Base-by-base conservation (phyloP, 2,329 filamentous ascomycete genomes). In the Exophiala mesophila region DNA sequence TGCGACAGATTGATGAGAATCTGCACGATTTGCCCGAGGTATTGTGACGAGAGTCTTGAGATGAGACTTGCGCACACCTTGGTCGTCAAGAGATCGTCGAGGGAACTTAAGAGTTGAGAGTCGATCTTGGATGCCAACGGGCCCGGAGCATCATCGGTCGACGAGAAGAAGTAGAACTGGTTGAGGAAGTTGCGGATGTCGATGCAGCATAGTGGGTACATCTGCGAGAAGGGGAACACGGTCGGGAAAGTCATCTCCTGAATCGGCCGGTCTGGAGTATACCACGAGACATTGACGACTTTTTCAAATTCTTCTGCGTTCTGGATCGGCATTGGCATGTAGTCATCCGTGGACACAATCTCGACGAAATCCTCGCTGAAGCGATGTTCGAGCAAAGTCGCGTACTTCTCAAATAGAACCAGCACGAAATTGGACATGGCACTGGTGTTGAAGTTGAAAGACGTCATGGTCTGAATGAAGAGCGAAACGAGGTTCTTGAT, bases 291-390 rank as follows among this genome's bases (percentile, higher is more conserved):
- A 49, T 88, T 92, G 52, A 96, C 79, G 24, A 98, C 90, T 58
- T 96, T 95, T 57, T 94, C 87, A 60, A 94, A 97, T 59, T 97
- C 89, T 56, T 95, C 89, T 12, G 76, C 67, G 15, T 84, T 88
- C 57, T 88, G 87, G 62, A 97, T 94, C 2, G 88, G 86, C 92
- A 98, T 97, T 2, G 92, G 94, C 90, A 98, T 98, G 65, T 98
- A 98, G 64, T 98, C 92, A 62, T 98, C 92, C 1, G 88, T 96
- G n/a, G 86, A 73, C 17, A 84, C 78, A 54, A 84, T 83, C 68
- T 97, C 90, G 61, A 94, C 84, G 61, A 98, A 98, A 63, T 97
- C 90, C 54, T 94, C 86, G 61, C 88, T 94, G 59, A 97, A 98
- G 33, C 88, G 79, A 47, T 79, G 80, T 66, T 95, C 96, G 42